Evolutionary conservation across 805 yeast species (phyloP).

Genomic region (Candida vaughaniae): DNA sequence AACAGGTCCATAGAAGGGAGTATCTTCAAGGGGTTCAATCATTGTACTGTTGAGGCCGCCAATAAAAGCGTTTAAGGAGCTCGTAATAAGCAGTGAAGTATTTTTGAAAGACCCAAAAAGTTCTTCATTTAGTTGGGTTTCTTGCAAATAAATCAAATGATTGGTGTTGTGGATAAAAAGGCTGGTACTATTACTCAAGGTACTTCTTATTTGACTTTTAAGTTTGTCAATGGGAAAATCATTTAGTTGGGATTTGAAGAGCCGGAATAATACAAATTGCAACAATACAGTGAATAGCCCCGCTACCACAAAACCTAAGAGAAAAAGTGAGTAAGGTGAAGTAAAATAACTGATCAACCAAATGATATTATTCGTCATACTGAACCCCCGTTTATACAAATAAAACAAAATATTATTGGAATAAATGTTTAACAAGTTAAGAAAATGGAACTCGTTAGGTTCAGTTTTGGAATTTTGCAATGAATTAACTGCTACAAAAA

Average conservation of each 20-base stretch:
- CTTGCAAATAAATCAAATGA: conserved; percentile 46
- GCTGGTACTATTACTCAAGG: conserved; percentile 4
- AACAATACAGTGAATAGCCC: conserved; percentile 55
- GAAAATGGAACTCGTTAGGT: conserved; percentile 10
- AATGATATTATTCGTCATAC: conserved; percentile 10
- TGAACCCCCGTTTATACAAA: conserved; percentile 10
- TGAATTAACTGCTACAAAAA: conserved; percentile 20
- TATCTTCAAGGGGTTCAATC: conserved; percentile 59
- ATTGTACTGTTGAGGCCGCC: conserved; percentile 58
- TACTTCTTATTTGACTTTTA: background rate
- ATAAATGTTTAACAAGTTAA: conserved; percentile 14
- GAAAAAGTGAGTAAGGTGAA: conserved; percentile 49
- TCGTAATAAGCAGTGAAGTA: conserved; percentile 57
- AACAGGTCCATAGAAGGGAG: conserved; percentile 64
- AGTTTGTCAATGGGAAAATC: conserved; percentile 7
- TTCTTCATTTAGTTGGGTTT: conserved; percentile 56
- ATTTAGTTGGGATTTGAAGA: conserved; percentile 18
- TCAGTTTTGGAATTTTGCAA: background rate
- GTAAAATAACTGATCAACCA: conserved; percentile 55
- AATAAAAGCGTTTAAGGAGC: conserved; percentile 58
- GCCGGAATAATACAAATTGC: conserved; percentile 50
- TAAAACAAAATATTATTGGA: conserved; percentile 14
- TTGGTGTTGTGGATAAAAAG: conserved; percentile 45
- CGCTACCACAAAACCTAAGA: conserved; percentile 53
- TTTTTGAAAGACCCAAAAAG: conserved; percentile 64